phyloP scores from a whole-genome alignment of 352 stramenopile species.

The Globisporangium orthogonon region DNA sequence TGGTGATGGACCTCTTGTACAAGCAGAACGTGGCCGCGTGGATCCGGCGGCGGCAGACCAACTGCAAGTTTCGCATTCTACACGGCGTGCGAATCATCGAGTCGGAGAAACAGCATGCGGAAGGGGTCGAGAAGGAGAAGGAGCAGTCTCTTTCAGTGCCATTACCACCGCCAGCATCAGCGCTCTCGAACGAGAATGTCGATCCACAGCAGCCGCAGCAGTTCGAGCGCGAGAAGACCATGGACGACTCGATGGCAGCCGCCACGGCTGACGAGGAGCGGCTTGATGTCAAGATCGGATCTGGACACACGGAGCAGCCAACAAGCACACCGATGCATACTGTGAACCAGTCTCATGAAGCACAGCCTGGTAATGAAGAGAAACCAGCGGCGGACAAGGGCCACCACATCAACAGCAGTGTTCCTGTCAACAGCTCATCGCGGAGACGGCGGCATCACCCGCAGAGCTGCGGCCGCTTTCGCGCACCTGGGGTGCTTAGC shows the following conservation, averaged over 20 bases:
- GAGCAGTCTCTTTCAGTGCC: neutral
- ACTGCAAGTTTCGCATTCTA: neutral
- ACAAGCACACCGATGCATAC: neutral
- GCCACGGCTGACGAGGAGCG: neutral
- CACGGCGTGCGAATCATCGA: slow-evolving; percentile 1
- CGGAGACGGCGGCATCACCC: neutral
- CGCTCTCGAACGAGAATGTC: neutral
- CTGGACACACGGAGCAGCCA: neutral
- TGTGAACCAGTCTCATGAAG: too few species aligned
- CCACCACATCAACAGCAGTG: neutral
- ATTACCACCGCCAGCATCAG: too few species aligned
- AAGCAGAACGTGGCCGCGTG: slow-evolving; percentile 10
- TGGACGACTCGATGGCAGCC: neutral
- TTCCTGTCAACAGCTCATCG: neutral
- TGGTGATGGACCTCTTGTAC: slow-evolving; percentile 6
- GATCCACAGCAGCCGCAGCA: neutral
- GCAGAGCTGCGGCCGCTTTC: slow-evolving; percentile 2
- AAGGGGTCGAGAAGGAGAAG: neutral
- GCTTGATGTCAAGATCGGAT: neutral
- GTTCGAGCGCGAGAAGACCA: neutral
- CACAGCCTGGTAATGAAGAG: too few species aligned
- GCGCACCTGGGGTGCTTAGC: slow-evolving; percentile 5
- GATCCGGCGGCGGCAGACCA: slow-evolving; percentile 1
- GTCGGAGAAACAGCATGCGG: neutral
- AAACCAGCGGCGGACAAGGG: too few species aligned